phyloP scores from a whole-genome alignment of 192 early-diverging fungal species.

The Backusella australiensis region DNA sequence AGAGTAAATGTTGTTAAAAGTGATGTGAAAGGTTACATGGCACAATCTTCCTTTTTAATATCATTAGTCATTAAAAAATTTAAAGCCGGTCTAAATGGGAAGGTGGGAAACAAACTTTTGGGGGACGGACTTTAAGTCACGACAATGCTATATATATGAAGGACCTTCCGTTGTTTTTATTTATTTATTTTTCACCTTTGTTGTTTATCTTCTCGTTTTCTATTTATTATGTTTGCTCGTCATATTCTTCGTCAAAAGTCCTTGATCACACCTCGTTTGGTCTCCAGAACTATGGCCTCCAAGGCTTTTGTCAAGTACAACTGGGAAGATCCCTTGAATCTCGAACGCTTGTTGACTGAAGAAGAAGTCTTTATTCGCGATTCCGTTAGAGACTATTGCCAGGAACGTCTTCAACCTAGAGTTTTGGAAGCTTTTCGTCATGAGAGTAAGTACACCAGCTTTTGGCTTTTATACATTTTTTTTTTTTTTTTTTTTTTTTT shows the following conservation, averaged over 20 bases:
- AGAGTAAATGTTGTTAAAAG: neutral
- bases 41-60: neutral
- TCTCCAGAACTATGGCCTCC: conserved; percentile 19
- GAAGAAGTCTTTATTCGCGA: conserved; percentile 78
- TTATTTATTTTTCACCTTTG: neutral
- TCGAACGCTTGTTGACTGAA: conserved; percentile 84
- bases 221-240: conserved; percentile 1
- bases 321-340: conserved; percentile 84
- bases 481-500: neutral
- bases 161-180: neutral
- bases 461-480: no score
- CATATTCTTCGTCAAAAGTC: conserved; percentile 10
- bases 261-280: neutral
- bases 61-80: conserved; percentile 4
- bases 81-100: conserved; percentile 4
- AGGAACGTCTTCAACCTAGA: conserved; percentile 83
- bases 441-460: conserved; percentile 61
- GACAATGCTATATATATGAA: conserved; percentile 5
- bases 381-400: conserved; percentile 82
- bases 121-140: neutral
- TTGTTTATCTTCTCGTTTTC: neutral
- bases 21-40: neutral
- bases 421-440: conserved; percentile 82
- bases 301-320: conserved; percentile 66
- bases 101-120: neutral